Conservation (phyloP, 2,329 filamentous ascomycete species). For the Fusarium sp. region DNA sequence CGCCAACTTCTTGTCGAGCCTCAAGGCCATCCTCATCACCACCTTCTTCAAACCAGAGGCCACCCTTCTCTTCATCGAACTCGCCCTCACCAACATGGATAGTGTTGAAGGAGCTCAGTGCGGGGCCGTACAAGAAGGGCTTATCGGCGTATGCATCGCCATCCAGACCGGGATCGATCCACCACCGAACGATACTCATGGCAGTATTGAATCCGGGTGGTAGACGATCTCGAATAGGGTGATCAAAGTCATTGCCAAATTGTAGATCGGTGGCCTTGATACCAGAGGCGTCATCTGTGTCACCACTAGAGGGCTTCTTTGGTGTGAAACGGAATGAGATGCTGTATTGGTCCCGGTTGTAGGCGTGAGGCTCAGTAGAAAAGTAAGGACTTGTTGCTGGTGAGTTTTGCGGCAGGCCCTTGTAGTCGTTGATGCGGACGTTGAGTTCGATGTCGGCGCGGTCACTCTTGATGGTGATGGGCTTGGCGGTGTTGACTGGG, state of each 20-base stretch:
- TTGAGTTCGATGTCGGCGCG: conserved; percentile 76
- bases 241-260: conserved; percentile 96
- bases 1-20: conserved; percentile 59
- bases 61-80: conserved; percentile 62
- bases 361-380: conserved; percentile 72
- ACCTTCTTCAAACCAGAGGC: conserved; percentile 73
- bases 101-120: conserved; percentile 82
- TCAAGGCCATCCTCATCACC: conserved; percentile 68
- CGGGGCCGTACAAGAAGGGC: conserved; percentile 87
- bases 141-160: conserved; percentile 89
- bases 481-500: conserved; percentile 77
- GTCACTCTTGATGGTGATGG: conserved; percentile 72
- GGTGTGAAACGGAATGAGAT: conserved; percentile 84
- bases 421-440: conserved; percentile 76
- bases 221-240: conserved; percentile 85
- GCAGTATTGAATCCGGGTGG: conserved; percentile 89
- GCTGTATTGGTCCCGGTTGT: conserved; percentile 82
- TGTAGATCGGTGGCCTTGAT: conserved; percentile 81
- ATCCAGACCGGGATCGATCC: conserved; percentile 90
- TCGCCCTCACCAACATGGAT: conserved; percentile 72
- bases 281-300: conserved; percentile 48
- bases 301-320: conserved; percentile 57
- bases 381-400: conserved; percentile 84
- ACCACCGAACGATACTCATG: conserved; percentile 87
- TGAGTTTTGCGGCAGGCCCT: conserved; percentile 77